A percentile compares a stretch with the other conserved stretches of the same genome.
phyloP scores from a whole-genome alignment of 2,329 filamentous ascomycete species.

The Nemania diffusa region DNA sequence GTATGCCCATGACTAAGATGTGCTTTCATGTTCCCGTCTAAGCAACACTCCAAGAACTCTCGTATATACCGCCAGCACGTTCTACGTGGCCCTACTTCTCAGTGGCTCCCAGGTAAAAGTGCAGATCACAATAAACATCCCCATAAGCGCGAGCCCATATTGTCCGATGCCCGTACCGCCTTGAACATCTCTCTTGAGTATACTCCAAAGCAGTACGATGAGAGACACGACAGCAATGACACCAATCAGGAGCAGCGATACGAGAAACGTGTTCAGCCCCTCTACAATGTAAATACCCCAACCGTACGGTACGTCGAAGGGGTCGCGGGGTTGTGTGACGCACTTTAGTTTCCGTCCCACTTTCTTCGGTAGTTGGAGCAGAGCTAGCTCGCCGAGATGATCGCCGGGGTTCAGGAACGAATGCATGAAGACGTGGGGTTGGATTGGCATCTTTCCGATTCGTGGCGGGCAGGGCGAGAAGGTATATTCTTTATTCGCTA shows the following conservation, averaged over 20 bases:
- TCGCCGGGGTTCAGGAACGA: conserved; percentile 37
- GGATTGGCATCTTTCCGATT: conserved; percentile 33
- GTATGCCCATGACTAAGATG: too few species aligned
- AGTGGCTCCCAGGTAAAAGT: conserved; percentile 3
- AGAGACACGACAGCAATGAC: conserved; percentile 12
- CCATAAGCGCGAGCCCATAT: conserved; percentile 22
- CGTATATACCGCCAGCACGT: neutral
- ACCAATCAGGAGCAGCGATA: neutral
- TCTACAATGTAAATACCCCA: conserved; percentile 25
- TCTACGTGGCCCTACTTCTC: neutral
- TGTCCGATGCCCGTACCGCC: conserved; percentile 31
- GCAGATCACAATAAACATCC: neutral
- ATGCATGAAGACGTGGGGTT: conserved; percentile 41
- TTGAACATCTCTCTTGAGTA: conserved; percentile 18
- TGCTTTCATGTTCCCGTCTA: neutral
- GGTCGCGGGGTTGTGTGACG: neutral
- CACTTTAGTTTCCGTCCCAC: conserved; percentile 9
- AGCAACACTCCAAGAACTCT: neutral
- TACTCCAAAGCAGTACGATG: conserved; percentile 21
- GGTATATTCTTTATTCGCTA: conserved; percentile 32
- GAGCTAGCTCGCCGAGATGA: conserved; percentile 28
- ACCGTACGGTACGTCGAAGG: conserved; percentile 14
- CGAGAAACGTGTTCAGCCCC: neutral
- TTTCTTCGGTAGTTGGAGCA: conserved; percentile 21
- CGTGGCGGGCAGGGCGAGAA: conserved; percentile 37